Base-by-base conservation (phyloP, 2,329 filamentous ascomycete genomes). In the Emergomyces orientalis region DNA sequence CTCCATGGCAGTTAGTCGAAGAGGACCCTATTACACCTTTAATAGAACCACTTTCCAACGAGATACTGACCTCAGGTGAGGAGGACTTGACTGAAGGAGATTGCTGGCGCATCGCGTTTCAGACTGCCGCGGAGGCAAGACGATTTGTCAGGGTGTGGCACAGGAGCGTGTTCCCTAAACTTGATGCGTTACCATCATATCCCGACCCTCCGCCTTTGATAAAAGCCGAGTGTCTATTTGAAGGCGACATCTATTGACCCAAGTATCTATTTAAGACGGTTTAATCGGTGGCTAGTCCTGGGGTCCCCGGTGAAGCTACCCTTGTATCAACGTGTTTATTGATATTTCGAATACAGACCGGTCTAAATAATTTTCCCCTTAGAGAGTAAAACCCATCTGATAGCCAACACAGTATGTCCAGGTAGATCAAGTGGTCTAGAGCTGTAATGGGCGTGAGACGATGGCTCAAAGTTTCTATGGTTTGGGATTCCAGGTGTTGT, bases 91-190 rank as follows among this genome's bases (percentile, higher is more conserved):
- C 47, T 45, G 54, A 47, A 56, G 45, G 59, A 45, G 59, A 43
- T 74, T 81, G 49, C 84, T 84, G 75, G 74, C 63, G 87, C 17
- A 67, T 87, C 27, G 78, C 81, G 4, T 86, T 88, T 64, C 70
- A 76, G 17, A 81, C 82, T n/a, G 75, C 79, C 59, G 74, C 75
- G 11, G 83, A 84, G 65, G 84, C 84, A 25, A 78, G 77, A 61
- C 76, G 80, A 61, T 83, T 83, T 65, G 78, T 79, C 37, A 72
- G 79, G 64, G 73, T 78, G 63, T 86, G 83, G 83, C 80, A 85
- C 73, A 71, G 78, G 49, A 75, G 76, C 60, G 73, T 75, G 30
- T 73, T 84, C 66, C 77, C 77, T 27, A 60, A 39, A 45, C 51
- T 66, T 34, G 19, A 45, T 60, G 52, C 54, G 5, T 27, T 58